Percentiles rank a stretch among this genome's conserved stretches.
Conservation (phyloP, 805 yeast genomes). For the Tetrapisispora phaffii region DNA sequence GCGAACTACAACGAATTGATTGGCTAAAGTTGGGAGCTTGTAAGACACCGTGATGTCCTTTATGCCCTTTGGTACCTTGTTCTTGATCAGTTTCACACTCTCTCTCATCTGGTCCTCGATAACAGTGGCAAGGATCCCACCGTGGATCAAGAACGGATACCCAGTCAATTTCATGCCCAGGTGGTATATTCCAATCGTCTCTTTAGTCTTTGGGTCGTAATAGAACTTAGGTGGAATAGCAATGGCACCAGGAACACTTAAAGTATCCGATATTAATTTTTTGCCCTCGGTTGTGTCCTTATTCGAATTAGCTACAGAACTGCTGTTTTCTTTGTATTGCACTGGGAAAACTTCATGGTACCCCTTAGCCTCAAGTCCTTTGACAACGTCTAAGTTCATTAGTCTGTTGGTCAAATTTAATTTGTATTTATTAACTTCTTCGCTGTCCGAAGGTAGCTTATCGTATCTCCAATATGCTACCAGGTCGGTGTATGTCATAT, state of each 20-base stretch:
- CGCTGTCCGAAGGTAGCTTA: slow-evolving; percentile 22
- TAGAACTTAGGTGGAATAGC: slow-evolving; percentile 64
- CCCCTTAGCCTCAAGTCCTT: slow-evolving; percentile 35
- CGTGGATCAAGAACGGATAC: slow-evolving; percentile 79
- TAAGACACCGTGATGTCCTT: slow-evolving; percentile 40
- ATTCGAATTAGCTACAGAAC: slow-evolving; percentile 21
- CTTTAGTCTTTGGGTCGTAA: slow-evolving; percentile 43
- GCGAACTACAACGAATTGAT: slow-evolving; percentile 61
- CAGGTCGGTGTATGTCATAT: slow-evolving; percentile 29
- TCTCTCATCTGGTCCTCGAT: slow-evolving; percentile 67
- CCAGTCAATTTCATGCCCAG: slow-evolving; percentile 75
- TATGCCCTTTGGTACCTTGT: slow-evolving; percentile 26
- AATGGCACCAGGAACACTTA: slow-evolving; percentile 70
- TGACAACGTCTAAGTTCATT: slow-evolving; percentile 41
- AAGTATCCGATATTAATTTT: slow-evolving; percentile 37
- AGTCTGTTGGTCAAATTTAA: slow-evolving; percentile 37
- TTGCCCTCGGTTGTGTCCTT: slow-evolving; percentile 22
- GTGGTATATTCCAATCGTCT: slow-evolving; percentile 60
- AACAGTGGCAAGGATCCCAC: slow-evolving; percentile 76
- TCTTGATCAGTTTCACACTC: slow-evolving; percentile 33
- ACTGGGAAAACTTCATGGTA: slow-evolving; percentile 27
- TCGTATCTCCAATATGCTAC: slow-evolving; percentile 29
- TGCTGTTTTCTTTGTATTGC: slow-evolving; percentile 8
- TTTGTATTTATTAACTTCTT: slow-evolving; percentile 24
- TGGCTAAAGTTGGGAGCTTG: slow-evolving; percentile 64